These are phyloP conservation scores for Neopestalotiopsis clavispora DNA, from an alignment of 2,329 filamentous ascomycete genomes.

Conservation along the genomic window DNA sequence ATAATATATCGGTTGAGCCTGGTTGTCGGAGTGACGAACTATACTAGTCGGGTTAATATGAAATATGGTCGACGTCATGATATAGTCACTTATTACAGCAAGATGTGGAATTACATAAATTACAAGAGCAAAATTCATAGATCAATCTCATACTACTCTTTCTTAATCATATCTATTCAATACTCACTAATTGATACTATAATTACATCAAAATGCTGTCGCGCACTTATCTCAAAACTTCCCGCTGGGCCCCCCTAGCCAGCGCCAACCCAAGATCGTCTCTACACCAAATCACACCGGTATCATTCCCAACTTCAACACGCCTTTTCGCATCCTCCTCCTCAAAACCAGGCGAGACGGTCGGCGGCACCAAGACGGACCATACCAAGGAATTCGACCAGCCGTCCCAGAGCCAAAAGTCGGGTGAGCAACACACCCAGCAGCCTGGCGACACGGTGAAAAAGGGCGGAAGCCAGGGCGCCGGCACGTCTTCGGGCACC, in stretches of 20 bases:
- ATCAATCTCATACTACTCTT: not conserved
- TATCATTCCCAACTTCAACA: not conserved
- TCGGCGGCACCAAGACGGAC: slow-evolving; percentile 11
- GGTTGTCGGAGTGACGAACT: not conserved
- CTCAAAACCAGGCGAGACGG: not conserved
- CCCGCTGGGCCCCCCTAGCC: not conserved
- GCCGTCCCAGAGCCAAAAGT: not conserved
- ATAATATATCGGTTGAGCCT: not conserved
- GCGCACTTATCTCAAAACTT: not conserved
- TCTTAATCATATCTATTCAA: not conserved
- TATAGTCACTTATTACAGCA: not conserved
- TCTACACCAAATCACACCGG: not conserved
- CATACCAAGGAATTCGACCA: slow-evolving; percentile 1
- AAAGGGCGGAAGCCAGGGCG: slow-evolving; percentile 1
- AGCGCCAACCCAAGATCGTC: not conserved
- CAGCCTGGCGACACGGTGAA: not conserved
- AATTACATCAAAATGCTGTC: not conserved
- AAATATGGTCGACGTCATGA: slow-evolving; percentile 9
- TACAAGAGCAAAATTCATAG: not conserved
- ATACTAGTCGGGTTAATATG: not conserved
- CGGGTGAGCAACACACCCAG: not conserved
- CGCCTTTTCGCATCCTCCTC: not conserved
- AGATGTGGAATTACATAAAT: not conserved
- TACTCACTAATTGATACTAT: too few relatives aligned
- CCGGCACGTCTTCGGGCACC: not conserved